Evolutionary conservation across 1,284 basidiomycete species (phyloP), one percentile per base, ranked within the genome.

Genomic region (Leccinum fallax): DNA sequence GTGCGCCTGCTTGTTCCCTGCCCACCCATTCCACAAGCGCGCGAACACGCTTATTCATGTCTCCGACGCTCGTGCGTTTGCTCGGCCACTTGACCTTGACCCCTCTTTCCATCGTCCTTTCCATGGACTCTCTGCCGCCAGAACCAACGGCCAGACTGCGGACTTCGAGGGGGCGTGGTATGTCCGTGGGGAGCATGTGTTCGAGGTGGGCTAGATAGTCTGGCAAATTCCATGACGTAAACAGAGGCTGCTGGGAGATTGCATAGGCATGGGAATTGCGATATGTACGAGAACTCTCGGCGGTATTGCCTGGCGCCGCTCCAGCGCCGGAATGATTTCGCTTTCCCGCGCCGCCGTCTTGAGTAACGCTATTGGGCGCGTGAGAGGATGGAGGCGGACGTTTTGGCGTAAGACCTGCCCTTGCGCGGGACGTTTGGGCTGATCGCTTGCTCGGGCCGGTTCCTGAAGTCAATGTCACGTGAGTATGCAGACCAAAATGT

Each of bases 1-100:
- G 80, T 55, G 91, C 90, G 67, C 85, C 88, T 1, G 86, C 86
- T 74, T 95, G 93, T 71, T 93, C 90, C 63, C 92, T 83, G 49
- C 90, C 91, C 13, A 95, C 93, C 87, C 94, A 98, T 71, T 98
- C 97, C 38, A 97, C 86, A 61, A 98, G 84, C 60, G 91, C 88
- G 53, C 94, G 84, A 21, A 97, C 94, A 21, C 97, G 88, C 79
- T 98, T 98, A 75, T 95, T 93, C 94, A 99, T 97, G 74, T 99
- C 97, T 19, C 89, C 90, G 26, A 97, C 89, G 67, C 95, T 97
- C 85, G 91, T 95, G 57, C 97, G 85, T 76, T 97, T 97, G 65
- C 88, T 86, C 0, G 97, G 97, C 88, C 94, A 99, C 69, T 93
- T 92, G 61, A 98, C 91, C 74, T 94, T 93, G 26, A 95, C 94